Evolutionary conservation across 495 filamentous ascomycete species (phyloP).

Genomic region (Copromyces sp.): DNA sequence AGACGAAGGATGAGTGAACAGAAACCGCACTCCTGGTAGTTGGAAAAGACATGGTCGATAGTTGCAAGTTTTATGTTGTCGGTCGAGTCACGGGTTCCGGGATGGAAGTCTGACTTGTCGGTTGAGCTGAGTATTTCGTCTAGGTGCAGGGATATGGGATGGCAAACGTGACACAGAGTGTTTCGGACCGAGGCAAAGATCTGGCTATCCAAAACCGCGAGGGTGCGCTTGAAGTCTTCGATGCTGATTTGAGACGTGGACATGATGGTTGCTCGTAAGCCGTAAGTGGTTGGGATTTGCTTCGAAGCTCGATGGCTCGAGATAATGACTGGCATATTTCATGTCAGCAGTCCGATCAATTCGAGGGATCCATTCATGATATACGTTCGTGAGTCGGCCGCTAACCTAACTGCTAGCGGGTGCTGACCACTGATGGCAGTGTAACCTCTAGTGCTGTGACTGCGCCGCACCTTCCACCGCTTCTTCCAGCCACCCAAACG

Average conservation of each 20-base stretch:
- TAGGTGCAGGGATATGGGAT: background rate
- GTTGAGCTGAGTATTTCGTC: background rate
- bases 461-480: background rate
- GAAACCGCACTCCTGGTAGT: background rate
- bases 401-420: background rate
- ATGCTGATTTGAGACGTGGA: background rate
- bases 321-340: background rate
- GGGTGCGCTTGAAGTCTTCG: background rate
- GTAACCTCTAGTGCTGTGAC: background rate
- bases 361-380: background rate
- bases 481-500: background rate
- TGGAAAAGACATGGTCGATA: background rate
- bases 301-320: background rate
- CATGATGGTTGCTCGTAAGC: background rate
- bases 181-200: background rate
- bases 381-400: background rate
- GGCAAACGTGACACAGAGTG: background rate
- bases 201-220: background rate
- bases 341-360: background rate
- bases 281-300: background rate
- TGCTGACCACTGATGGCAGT: background rate
- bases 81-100: background rate
- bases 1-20: background rate
- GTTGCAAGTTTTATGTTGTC: background rate
- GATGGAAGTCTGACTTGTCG: background rate